phyloP scores from a whole-genome alignment of 2,329 filamentous ascomycete species.

The Microcyclospora pomicola region DNA sequence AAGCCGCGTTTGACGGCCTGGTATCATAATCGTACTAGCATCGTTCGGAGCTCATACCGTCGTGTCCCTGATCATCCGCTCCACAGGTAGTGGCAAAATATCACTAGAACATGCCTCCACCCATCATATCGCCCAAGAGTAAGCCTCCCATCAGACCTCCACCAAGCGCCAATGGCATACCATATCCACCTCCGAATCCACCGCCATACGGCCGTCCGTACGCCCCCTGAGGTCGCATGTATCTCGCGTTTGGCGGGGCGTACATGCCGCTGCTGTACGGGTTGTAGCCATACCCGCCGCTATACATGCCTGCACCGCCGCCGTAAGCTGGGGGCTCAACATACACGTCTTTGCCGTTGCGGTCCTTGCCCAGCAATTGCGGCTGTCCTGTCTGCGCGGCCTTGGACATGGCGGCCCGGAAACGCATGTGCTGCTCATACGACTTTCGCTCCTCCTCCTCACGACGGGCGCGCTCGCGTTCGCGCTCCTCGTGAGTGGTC shows the following conservation, averaged over 20 bases:
- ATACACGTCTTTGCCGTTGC: constrained; percentile 42
- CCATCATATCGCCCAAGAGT: constrained; percentile 11
- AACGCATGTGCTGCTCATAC: constrained; percentile 39
- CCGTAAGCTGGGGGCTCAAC: constrained; percentile 35
- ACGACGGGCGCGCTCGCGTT: constrained; percentile 30
- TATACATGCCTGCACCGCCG: constrained; percentile 11
- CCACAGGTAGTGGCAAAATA: too few species aligned
- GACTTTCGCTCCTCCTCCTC: constrained; percentile 37
- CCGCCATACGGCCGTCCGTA: constrained; percentile 31
- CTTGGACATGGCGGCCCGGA: constrained; percentile 37
- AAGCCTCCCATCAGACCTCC: constrained; percentile 35
- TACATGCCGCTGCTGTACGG: constrained; percentile 28
- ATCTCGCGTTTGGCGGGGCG: constrained; percentile 34
- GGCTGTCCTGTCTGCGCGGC: constrained; percentile 43
- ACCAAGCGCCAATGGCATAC: constrained; percentile 32
- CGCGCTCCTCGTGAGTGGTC: constrained; percentile 43
- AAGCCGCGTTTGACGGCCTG: too few species aligned
- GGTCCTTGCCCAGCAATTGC: constrained; percentile 41
- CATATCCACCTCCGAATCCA: constrained; percentile 27
- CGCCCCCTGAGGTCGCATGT: constrained; percentile 33
- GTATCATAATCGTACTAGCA: too few species aligned
- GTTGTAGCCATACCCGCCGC: constrained; percentile 21
- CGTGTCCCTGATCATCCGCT: too few species aligned
- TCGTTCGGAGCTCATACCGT: too few species aligned
- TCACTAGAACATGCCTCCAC: neutral